phyloP scores from a whole-genome alignment of 163 green algal species.

The Chlorella variabilis region DNA sequence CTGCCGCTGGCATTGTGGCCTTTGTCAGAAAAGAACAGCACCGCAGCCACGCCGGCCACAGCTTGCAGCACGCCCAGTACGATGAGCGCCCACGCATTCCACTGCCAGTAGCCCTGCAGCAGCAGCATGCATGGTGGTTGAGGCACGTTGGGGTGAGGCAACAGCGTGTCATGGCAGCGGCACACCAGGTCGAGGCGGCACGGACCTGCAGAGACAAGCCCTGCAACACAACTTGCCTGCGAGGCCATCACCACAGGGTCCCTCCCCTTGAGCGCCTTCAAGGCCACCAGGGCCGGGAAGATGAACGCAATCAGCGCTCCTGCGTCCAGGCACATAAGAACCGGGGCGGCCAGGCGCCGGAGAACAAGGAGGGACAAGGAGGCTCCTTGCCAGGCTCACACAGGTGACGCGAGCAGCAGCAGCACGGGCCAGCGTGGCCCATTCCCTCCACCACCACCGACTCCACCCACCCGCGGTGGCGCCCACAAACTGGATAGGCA shows the following conservation, averaged over 20 bases:
- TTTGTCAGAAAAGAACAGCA: constrained; percentile 11
- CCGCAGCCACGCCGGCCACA: constrained; percentile 22
- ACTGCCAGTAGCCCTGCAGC: constrained; percentile 42
- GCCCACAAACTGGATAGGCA: constrained; percentile 52
- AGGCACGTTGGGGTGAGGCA: too few species aligned
- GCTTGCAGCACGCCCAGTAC: constrained; percentile 37
- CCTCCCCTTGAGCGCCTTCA: not conserved
- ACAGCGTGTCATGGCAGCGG: too few species aligned
- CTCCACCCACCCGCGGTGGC: constrained; percentile 45
- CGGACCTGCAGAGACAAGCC: too few species aligned
- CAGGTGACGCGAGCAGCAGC: too few species aligned
- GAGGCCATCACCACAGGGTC: too few species aligned
- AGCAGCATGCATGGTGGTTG: too few species aligned
- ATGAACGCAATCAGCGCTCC: constrained; percentile 49
- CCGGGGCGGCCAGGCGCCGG: too few species aligned
- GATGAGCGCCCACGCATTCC: constrained; percentile 38
- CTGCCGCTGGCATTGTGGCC: not conserved
- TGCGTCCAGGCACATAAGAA: not conserved
- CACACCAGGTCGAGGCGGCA: too few species aligned
- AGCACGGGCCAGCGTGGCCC: too few species aligned
- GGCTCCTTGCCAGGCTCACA: too few species aligned
- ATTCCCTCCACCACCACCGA: too few species aligned
- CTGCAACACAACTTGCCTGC: not conserved
- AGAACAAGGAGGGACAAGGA: too few species aligned
- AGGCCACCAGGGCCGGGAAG: constrained; percentile 36